Evolutionary conservation across 129 eudicot genomes (phyloP).

Genomic region (Tagetes erecta): DNA sequence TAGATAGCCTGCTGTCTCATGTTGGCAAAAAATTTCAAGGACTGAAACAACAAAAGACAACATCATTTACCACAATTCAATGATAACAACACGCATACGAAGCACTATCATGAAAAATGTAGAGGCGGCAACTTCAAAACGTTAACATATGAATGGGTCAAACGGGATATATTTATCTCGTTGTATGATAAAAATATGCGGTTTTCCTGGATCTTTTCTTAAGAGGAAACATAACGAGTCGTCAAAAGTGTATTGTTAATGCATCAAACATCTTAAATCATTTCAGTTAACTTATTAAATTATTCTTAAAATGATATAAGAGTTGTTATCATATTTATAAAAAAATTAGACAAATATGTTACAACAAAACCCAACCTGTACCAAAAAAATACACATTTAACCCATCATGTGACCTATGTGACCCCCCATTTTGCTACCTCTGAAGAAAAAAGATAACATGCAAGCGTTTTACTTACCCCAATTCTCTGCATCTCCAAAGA

Average conservation of each 20-base stretch:
- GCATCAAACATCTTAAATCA: neutral
- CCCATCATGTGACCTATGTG: neutral
- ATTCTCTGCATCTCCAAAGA: constrained; percentile 87
- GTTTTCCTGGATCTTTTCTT: neutral
- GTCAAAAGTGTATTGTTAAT: neutral
- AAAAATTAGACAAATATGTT: neutral
- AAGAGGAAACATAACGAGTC: neutral
- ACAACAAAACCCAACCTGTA: neutral
- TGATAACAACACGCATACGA: neutral
- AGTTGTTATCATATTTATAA: neutral
- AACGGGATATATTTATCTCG: neutral
- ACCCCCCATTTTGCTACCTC: constrained; percentile 7
- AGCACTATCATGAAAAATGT: neutral
- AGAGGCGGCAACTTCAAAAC: neutral
- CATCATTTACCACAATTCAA: constrained; percentile 13
- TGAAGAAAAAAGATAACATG: neutral
- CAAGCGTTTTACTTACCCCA: constrained; percentile 70
- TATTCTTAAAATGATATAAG: neutral
- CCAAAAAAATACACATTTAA: constrained; percentile 10
- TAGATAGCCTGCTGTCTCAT: constrained; percentile 62
- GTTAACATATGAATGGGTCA: neutral
- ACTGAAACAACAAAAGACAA: constrained; percentile 43
- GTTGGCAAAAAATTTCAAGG: constrained; percentile 72
- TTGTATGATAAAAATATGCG: neutral
- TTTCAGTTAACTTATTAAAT: neutral